These are phyloP conservation scores for Mimosa pudica DNA, from an alignment of 306 rosid genomes.

Conservation along the genomic window DNA sequence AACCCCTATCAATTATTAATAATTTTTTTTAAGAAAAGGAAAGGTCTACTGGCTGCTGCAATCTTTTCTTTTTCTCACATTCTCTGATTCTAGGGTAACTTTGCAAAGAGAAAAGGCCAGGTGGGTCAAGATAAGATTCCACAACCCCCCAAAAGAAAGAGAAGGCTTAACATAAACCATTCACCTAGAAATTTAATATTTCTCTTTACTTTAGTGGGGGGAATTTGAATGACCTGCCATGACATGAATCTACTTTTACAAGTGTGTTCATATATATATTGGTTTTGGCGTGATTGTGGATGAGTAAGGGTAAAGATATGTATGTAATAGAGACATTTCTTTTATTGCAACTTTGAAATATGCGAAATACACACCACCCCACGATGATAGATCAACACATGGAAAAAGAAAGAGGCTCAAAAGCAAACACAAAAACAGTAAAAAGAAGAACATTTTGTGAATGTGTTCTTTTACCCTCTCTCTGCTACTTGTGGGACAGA, in stretches of 20 bases:
- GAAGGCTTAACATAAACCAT: conserved; percentile 43
- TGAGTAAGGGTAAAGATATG: conserved; percentile 44
- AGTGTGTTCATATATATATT: not conserved
- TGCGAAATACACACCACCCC: conserved; percentile 34
- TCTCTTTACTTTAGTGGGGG: conserved; percentile 35
- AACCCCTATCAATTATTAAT: conserved; percentile 16
- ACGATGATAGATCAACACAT: conserved; percentile 7
- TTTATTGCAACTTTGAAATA: conserved; percentile 42
- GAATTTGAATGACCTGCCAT: conserved; percentile 50
- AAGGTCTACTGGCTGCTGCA: conserved; percentile 27
- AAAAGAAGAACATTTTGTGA: conserved; percentile 23
- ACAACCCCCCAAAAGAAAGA: conserved; percentile 48
- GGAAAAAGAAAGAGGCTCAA: not conserved
- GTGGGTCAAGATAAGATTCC: conserved; percentile 70
- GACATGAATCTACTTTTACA: conserved; percentile 14
- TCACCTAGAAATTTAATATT: conserved; percentile 51
- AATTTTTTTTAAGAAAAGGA: not conserved
- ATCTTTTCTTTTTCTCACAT: conserved; percentile 30
- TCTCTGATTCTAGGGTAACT: conserved; percentile 49
- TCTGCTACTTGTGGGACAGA: not conserved
- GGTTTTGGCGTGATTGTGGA: conserved; percentile 40
- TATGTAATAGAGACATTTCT: conserved; percentile 29
- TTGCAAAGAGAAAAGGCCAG: conserved; percentile 50
- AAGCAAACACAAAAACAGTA: conserved; percentile 12
- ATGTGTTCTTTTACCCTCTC: not conserved